A percentile compares a stretch with the other conserved stretches of the same genome.
Evolutionary conservation across 2,329 filamentous ascomycete genomes (phyloP).

Genomic region (Alternaria hordeiaustralica): DNA sequence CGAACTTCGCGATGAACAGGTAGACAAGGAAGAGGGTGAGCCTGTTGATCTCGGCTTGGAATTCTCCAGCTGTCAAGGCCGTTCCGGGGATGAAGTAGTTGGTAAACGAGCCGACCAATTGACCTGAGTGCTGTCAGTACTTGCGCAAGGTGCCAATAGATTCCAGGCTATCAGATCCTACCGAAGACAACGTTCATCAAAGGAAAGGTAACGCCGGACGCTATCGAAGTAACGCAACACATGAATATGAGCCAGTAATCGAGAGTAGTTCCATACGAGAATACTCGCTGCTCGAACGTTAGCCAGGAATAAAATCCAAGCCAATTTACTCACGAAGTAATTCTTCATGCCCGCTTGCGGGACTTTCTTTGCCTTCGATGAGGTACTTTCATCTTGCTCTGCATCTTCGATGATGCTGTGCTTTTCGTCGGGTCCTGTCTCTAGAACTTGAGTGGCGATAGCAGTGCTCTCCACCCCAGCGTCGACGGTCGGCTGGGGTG

Average conservation of each 20-base stretch:
- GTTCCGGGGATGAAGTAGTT: conserved; percentile 59
- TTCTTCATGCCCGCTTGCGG: conserved; percentile 33
- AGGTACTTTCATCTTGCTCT: conserved; percentile 9
- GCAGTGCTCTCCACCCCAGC: conserved; percentile 6
- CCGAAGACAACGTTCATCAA: conserved; percentile 68
- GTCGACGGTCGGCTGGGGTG: conserved; percentile 5
- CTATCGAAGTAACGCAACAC: conserved; percentile 41
- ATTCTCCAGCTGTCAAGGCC: conserved; percentile 55
- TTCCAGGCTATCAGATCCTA: conserved; percentile 15
- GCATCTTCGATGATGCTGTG: neutral
- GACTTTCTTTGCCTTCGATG: conserved; percentile 22
- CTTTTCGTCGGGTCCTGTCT: neutral
- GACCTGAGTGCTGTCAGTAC: conserved; percentile 25
- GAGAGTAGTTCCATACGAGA: conserved; percentile 41
- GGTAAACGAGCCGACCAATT: conserved; percentile 61
- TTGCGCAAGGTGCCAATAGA: neutral
- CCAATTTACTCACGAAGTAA: conserved; percentile 38
- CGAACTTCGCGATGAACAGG: conserved; percentile 47
- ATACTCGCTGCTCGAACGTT: conserved; percentile 36
- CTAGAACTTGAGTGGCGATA: conserved; percentile 3
- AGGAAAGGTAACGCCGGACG: conserved; percentile 51
- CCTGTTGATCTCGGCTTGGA: conserved; percentile 57
- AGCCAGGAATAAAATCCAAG: neutral
- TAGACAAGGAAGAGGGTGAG: conserved; percentile 40
- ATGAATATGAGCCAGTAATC: conserved; percentile 39